Evolutionary conservation across 2,329 filamentous ascomycete species (phyloP).

Genomic region (Colletotrichum godetiae): DNA sequence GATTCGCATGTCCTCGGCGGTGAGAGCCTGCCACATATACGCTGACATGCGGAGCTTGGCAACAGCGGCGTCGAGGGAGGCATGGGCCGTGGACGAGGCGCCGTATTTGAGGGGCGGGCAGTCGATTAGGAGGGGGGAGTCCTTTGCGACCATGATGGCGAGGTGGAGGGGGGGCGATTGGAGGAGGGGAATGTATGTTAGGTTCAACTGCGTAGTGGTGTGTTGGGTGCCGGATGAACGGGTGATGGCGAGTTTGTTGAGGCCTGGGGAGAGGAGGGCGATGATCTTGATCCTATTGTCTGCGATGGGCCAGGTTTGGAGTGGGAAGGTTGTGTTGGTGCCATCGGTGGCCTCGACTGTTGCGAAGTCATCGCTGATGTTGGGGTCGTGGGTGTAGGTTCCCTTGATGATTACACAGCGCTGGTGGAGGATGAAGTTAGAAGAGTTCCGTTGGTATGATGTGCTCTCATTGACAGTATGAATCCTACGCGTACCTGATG

Average conservation of each 20-base stretch:
- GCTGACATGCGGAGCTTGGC: slow-evolving; percentile 79
- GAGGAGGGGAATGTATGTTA: slow-evolving; percentile 68
- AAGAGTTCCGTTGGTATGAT: background rate
- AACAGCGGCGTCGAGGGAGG: slow-evolving; percentile 70
- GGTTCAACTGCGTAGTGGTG: background rate
- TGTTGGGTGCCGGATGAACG: background rate
- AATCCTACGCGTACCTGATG: background rate
- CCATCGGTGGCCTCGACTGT: slow-evolving; percentile 7
- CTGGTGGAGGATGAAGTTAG: background rate
- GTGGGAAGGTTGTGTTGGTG: slow-evolving; percentile 11
- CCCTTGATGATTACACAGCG: slow-evolving; percentile 28
- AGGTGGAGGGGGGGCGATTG: slow-evolving; percentile 75
- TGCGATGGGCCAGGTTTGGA: slow-evolving; percentile 20
- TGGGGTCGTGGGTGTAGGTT: background rate
- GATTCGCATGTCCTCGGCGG: slow-evolving; percentile 78
- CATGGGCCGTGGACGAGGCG: slow-evolving; percentile 61
- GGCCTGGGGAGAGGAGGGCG: slow-evolving; percentile 19
- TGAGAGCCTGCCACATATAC: slow-evolving; percentile 82
- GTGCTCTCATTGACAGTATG: too few relatives aligned
- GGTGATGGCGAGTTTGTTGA: slow-evolving; percentile 11
- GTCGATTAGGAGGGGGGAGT: slow-evolving; percentile 77
- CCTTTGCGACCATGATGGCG: slow-evolving; percentile 75
- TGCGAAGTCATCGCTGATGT: background rate
- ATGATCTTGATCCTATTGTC: slow-evolving; percentile 19
- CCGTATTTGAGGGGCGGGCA: slow-evolving; percentile 70